Evolutionary conservation across 106 monocot genomes (phyloP).

Genomic region (Dioscorea zingiberensis): DNA sequence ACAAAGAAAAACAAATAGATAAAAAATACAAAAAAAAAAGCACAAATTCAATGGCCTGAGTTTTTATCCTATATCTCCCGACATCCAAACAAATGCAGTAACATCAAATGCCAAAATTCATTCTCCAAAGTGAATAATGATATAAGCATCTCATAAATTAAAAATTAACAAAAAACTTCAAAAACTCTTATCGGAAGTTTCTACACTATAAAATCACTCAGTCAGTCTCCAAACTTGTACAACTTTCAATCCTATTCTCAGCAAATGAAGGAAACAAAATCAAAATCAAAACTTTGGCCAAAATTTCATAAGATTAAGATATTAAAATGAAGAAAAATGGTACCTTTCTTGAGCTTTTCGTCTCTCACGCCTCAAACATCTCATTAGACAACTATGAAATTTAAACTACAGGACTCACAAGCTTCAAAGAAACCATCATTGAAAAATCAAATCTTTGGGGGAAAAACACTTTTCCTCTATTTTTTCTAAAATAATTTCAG

Average conservation of each 20-base stretch:
- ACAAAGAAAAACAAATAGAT: too few relatives aligned
- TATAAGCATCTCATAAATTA: too few relatives aligned
- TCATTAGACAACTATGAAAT: slow-evolving; percentile 83
- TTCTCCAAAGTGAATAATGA: too few relatives aligned
- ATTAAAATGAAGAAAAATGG: background rate
- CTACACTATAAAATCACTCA: slow-evolving; percentile 38
- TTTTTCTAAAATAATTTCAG: background rate
- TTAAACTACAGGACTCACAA: slow-evolving; percentile 83
- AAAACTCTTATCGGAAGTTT: too few relatives aligned
- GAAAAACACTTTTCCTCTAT: background rate
- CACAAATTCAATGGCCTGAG: too few relatives aligned
- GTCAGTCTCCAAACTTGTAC: slow-evolving; percentile 72
- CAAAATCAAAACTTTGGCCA: background rate
- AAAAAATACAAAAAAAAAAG: too few relatives aligned
- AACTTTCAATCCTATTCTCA: slow-evolving; percentile 84
- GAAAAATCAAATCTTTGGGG: background rate
- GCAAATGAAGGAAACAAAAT: slow-evolving; percentile 16
- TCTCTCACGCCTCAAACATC: slow-evolving; percentile 89
- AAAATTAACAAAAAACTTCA: too few relatives aligned
- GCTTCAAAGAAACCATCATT: slow-evolving; percentile 26
- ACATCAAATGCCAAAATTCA: too few relatives aligned
- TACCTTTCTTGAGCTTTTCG: slow-evolving; percentile 88
- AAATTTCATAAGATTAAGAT: background rate
- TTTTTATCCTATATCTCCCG: too few relatives aligned
- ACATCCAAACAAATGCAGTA: too few relatives aligned